These are phyloP conservation scores for Eucalyptus pumila DNA, from an alignment of 345 rosid species.

Conservation along the genomic window DNA sequence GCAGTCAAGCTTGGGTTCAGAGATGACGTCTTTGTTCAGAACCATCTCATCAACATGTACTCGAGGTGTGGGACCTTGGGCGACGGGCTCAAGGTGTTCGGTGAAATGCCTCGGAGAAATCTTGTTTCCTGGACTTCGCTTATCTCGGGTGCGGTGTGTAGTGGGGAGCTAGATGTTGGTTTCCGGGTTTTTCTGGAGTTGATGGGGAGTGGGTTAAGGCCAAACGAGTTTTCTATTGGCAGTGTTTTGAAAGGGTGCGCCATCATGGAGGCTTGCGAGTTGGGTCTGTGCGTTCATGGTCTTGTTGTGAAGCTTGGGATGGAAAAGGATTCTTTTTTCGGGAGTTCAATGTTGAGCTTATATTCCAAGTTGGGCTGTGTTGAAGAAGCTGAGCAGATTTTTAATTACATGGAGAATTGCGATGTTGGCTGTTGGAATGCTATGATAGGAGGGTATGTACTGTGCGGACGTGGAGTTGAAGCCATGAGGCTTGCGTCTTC, in stretches of 20 bases:
- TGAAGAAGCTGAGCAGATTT: constrained; percentile 16
- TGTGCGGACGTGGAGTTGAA: constrained; percentile 11
- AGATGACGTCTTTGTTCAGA: constrained; percentile 10
- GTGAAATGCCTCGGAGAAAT: constrained; percentile 19
- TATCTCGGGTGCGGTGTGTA: constrained; percentile 3
- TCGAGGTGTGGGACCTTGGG: neutral
- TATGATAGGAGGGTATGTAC: constrained; percentile 25
- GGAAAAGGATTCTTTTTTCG: constrained; percentile 10
- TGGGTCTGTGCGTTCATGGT: constrained; percentile 20
- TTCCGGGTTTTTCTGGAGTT: constrained; percentile 2
- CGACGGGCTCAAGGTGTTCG: constrained; percentile 11
- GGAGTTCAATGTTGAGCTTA: constrained; percentile 14
- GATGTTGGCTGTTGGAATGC: constrained; percentile 32
- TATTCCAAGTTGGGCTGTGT: constrained; percentile 18
- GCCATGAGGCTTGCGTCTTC: constrained; percentile 3
- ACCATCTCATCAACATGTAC: constrained; percentile 14
- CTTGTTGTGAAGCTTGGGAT: constrained; percentile 7
- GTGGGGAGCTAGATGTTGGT: constrained; percentile 1
- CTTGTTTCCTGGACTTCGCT: constrained; percentile 26
- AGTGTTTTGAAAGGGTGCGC: constrained; percentile 16
- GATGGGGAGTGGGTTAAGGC: constrained; percentile 8
- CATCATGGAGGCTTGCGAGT: neutral
- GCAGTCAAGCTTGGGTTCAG: constrained; percentile 10
- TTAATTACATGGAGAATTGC: neutral
- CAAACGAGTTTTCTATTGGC: constrained; percentile 23